A percentile compares a stretch with the other conserved stretches of the same genome.
Evolutionary conservation across 306 rosid genomes (phyloP).

Genomic region (Quercus glauca): DNA sequence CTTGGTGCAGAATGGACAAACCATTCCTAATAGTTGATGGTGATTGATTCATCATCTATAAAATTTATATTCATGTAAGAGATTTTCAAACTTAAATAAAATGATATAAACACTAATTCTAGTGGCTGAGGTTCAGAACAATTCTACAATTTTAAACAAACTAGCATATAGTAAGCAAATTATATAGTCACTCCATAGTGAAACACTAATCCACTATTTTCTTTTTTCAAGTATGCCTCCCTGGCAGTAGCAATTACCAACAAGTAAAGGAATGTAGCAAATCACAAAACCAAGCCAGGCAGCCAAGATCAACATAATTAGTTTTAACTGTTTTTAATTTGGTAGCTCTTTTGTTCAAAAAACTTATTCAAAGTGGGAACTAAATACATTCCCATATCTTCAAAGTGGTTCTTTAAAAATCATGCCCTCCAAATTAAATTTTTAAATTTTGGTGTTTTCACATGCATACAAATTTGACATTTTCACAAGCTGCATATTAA

Average conservation of each 20-base stretch:
- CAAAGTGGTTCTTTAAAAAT: too few relatives aligned
- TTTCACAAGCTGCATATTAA: too few relatives aligned
- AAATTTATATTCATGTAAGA: slow-evolving; percentile 2
- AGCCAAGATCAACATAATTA: too few relatives aligned
- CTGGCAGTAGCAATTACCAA: neutral
- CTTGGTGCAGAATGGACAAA: slow-evolving; percentile 80
- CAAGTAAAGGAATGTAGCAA: neutral
- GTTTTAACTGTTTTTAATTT: too few relatives aligned
- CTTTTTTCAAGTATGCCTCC: neutral
- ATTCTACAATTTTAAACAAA: neutral
- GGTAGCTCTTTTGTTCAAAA: too few relatives aligned
- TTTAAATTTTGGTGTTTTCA: too few relatives aligned
- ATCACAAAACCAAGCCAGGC: too few relatives aligned
- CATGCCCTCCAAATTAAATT: too few relatives aligned
- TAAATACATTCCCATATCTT: too few relatives aligned
- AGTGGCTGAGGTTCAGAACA: neutral
- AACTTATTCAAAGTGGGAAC: too few relatives aligned
- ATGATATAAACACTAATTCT: neutral
- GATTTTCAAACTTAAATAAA: neutral
- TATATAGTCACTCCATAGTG: neutral
- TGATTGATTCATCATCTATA: slow-evolving; percentile 56
- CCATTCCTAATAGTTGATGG: slow-evolving; percentile 33
- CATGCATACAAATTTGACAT: too few relatives aligned
- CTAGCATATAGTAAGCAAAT: neutral
- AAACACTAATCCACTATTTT: neutral